Conservation (phyloP, 2,329 filamentous ascomycete species). For the Neopestalotiopsis clavispora region DNA sequence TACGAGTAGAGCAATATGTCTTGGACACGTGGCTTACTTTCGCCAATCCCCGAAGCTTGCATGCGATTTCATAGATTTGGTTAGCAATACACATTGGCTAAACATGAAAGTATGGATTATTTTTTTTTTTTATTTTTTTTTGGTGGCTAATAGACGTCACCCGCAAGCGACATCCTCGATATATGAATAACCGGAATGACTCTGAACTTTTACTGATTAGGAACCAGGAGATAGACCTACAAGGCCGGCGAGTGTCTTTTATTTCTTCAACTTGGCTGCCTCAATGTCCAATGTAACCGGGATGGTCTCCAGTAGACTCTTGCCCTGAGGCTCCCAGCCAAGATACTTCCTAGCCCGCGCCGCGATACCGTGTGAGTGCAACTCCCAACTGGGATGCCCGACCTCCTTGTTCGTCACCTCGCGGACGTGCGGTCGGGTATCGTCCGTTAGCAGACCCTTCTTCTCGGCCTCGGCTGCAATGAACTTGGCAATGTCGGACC, state of each 20-base stretch:
- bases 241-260: too few relatives aligned
- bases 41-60: too few relatives aligned
- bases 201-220: too few relatives aligned
- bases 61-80: too few relatives aligned
- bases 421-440: constrained; percentile 34
- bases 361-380: constrained; percentile 50
- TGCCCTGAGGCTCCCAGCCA: constrained; percentile 47
- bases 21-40: too few relatives aligned
- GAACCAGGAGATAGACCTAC: too few relatives aligned
- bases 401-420: constrained; percentile 27
- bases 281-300: constrained; percentile 42
- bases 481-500: constrained; percentile 62
- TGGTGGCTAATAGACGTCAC: too few relatives aligned
- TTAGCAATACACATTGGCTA: too few relatives aligned
- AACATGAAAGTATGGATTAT: too few relatives aligned
- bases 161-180: too few relatives aligned
- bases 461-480: constrained; percentile 62
- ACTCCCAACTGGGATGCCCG: constrained; percentile 37
- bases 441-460: constrained; percentile 49
- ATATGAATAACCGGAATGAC: too few relatives aligned
- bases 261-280: constrained; percentile 31
- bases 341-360: constrained; percentile 50
- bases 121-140: too few relatives aligned
- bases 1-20: neutral
- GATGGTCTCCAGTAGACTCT: constrained; percentile 44